Evolutionary conservation across 177 flowering plant genomes (phyloP), one percentile per base, ranked within the genome.

Genomic region (Telopea speciosissima): DNA sequence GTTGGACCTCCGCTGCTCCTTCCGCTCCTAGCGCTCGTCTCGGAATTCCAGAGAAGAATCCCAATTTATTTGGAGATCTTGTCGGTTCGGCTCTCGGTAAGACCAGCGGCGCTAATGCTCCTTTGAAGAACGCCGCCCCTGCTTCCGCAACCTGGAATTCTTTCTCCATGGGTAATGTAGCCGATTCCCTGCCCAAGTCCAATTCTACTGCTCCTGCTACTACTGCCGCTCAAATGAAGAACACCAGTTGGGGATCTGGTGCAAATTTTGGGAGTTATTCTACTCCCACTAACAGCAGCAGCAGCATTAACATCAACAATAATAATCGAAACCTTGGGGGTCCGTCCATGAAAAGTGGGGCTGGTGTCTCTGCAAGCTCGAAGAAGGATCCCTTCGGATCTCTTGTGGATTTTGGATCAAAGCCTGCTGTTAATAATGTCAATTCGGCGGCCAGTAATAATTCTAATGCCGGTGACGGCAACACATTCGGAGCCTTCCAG

Each of bases 1-100:
- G 89, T 70, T 93, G 97, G 98, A 45, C 65, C 62, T 78, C 93
- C 3, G 3, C 82, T 5, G 63, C 70, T 1, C 70, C 83, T 8
- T 68, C 85, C 2, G 72, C 70, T 14, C 17, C 75, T 2, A 54
- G 22, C 19, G 56, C 82, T 3, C 71, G 81, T 10, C 67, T 83
- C 62, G 91, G 90, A 33, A 77, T 87, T 73, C 86, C 73, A 3
- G 77, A 83, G 24, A 89, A 89, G 45, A 83, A 89, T 65, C 96
- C 94, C 3, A 91, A 85, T 77, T 75, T 95, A 85, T 95, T 95
- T 66, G 87, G 92, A 13, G 98, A 95, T 90, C 80, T 95, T 70
- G 73, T 95, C 3, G 80, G 81, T 22, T 82, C 97, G 1, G 94
- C 91, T 40, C 65, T 95, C 14, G 94, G 78, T 45, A 88, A 79